Evolutionary conservation across 495 filamentous ascomycete genomes (phyloP).

Genomic region (Neurospora sp.): DNA sequence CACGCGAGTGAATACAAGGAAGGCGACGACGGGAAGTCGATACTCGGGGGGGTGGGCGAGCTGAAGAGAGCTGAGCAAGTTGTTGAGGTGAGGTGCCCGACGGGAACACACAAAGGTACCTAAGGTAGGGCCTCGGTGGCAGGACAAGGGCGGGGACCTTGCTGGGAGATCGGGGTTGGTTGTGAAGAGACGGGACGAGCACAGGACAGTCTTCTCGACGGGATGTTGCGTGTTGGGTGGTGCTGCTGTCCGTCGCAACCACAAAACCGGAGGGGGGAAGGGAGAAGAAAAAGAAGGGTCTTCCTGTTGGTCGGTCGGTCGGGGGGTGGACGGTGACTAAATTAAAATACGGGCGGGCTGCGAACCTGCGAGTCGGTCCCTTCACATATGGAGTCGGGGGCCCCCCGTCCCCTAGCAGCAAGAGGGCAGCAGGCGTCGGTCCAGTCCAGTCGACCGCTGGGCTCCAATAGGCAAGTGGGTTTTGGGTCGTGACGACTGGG

Average conservation of each 20-base stretch:
- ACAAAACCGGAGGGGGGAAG: slow-evolving; percentile 3
- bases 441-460: neutral
- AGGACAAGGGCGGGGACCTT: neutral
- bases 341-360: slow-evolving; percentile 10
- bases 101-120: neutral
- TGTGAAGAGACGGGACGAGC: neutral
- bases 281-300: slow-evolving; percentile 3
- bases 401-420: neutral
- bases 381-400: neutral
- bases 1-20: neutral
- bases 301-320: neutral
- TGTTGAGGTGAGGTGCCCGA: neutral
- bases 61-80: neutral
- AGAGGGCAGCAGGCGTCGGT: neutral
- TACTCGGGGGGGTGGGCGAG: neutral
- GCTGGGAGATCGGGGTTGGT: neutral
- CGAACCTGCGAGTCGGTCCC: slow-evolving; percentile 6
- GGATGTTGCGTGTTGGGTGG: slow-evolving; percentile 2
- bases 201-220: neutral
- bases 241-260: slow-evolving; percentile 8
- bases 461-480: neutral
- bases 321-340: slow-evolving; percentile 7
- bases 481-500: neutral
- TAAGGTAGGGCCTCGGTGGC: neutral
- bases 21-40: neutral